Evolutionary conservation across 148 eudicot genomes (phyloP).

Genomic region (Simmondsia chinensis): DNA sequence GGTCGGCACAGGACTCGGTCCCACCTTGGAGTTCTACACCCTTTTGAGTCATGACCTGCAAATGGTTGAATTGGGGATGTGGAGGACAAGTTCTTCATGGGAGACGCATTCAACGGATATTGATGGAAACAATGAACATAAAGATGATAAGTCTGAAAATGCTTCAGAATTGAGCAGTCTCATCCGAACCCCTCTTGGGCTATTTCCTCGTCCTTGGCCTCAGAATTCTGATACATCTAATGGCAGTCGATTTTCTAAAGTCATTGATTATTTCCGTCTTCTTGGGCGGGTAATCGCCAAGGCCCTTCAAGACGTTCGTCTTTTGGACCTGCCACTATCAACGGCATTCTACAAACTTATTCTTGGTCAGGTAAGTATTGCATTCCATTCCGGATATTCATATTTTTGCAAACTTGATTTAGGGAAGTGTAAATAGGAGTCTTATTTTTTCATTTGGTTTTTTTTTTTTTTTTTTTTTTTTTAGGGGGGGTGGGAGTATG

Average conservation of each 20-base stretch:
- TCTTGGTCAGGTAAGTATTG: constrained; percentile 63
- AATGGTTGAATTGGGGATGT: constrained; percentile 70
- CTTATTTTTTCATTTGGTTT: no score
- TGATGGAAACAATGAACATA: constrained; percentile 24
- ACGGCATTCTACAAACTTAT: constrained; percentile 80
- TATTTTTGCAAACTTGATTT: no score
- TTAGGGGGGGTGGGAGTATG: no score
- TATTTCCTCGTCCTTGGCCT: constrained; percentile 96
- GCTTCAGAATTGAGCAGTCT: constrained; percentile 25
- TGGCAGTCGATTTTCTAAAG: constrained; percentile 59
- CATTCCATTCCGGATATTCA: no score
- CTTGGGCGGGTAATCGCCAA: constrained; percentile 96
- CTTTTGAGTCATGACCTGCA: constrained; percentile 91
- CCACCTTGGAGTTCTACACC: constrained; percentile 93
- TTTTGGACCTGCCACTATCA: constrained; percentile 80
- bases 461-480: no score
- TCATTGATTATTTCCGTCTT: constrained; percentile 62
- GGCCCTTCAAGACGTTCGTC: constrained; percentile 98
- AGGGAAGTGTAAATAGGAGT: no score
- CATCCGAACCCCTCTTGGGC: constrained; percentile 69
- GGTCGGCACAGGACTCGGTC: constrained; percentile 98
- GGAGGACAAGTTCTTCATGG: constrained; percentile 53
- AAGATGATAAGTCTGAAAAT: constrained; percentile 20
- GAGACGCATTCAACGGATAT: constrained; percentile 43
- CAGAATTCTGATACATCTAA: constrained; percentile 46